Evolutionary conservation across 1,139 yeast species (phyloP).

Genomic region (Casaregolazyma suthepensis): DNA sequence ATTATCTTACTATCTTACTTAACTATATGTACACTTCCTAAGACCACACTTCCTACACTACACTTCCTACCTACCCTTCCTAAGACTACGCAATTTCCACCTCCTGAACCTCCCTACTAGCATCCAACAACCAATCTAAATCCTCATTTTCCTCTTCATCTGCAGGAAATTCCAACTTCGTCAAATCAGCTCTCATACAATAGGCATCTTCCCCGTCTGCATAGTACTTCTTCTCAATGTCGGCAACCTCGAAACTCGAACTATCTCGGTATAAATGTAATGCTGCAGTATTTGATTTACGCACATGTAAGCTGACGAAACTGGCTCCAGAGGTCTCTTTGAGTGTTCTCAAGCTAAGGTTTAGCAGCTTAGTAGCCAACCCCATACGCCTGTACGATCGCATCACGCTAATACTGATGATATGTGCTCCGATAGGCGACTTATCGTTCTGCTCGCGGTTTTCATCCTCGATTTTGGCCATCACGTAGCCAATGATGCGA

Average conservation of each 20-base stretch:
- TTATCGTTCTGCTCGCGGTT: conserved; percentile 23
- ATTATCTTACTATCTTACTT: no score
- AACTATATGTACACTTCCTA: not conserved
- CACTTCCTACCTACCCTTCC: no score
- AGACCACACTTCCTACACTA: no score
- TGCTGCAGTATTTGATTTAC: conserved; percentile 92
- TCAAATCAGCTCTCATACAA: conserved; percentile 57
- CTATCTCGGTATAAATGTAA: conserved; percentile 86
- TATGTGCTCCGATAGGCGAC: conserved; percentile 81
- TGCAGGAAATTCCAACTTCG: conserved; percentile 9
- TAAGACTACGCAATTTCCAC: not conserved
- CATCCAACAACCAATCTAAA: conserved; percentile 18
- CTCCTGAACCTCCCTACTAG: conserved; percentile 12
- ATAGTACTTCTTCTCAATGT: conserved; percentile 80
- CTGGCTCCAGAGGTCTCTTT: conserved; percentile 78
- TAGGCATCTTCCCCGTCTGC: conserved; percentile 99
- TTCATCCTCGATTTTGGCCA: conserved; percentile 91
- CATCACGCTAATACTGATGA: conserved; percentile 91
- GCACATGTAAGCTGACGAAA: conserved; percentile 86
- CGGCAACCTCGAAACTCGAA: conserved; percentile 67
- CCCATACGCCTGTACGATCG: conserved; percentile 94
- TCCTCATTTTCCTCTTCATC: conserved; percentile 27
- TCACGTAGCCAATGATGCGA: conserved; percentile 86
- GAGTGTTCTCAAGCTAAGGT: conserved; percentile 76
- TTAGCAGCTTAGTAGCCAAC: conserved; percentile 86